A percentile compares a stretch with the other conserved stretches of the same genome.
Evolutionary conservation across 1,284 basidiomycete species (phyloP).

Genomic region (Laetiporus sulphureus): DNA sequence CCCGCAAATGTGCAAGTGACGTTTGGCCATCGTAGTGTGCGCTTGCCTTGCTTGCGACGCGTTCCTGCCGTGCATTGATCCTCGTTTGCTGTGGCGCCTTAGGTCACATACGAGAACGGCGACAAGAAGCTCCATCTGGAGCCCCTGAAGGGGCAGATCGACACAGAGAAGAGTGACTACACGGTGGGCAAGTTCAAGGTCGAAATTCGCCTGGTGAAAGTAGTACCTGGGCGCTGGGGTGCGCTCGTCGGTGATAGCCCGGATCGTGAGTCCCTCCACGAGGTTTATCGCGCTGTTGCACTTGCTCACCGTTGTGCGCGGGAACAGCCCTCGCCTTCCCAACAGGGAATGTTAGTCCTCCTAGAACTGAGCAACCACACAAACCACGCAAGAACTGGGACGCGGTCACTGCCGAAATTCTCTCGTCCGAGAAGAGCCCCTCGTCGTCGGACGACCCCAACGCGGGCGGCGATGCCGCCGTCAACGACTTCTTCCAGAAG

Average conservation of each 20-base stretch:
- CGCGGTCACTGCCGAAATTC: constrained; percentile 61
- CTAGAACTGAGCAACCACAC: constrained; percentile 18
- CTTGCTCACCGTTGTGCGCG: too few species aligned
- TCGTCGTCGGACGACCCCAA: constrained; percentile 71
- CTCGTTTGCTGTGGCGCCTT: constrained; percentile 11
- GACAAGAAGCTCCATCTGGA: constrained; percentile 59
- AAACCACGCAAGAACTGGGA: constrained; percentile 77
- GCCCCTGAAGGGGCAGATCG: constrained; percentile 79
- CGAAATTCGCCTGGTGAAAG: constrained; percentile 66
- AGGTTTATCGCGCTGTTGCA: too few species aligned
- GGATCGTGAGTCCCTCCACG: constrained; percentile 66
- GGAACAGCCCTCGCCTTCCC: too few species aligned
- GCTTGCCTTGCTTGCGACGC: constrained; percentile 10
- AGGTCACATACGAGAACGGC: constrained; percentile 59
- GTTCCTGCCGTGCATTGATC: neutral
- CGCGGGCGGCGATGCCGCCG: constrained; percentile 70
- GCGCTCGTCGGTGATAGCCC: constrained; percentile 65
- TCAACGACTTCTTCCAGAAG: constrained; percentile 79
- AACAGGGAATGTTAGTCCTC: constrained; percentile 13
- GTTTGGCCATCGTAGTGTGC: constrained; percentile 60
- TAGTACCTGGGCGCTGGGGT: constrained; percentile 65
- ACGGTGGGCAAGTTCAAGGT: constrained; percentile 81
- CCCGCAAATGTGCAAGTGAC: constrained; percentile 54
- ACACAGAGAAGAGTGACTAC: constrained; percentile 53
- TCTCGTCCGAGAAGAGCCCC: constrained; percentile 56